These are phyloP conservation scores for Choanephora cucurbitarum DNA, from an alignment of 371 early-diverging fungal species.

Conservation along the genomic window DNA sequence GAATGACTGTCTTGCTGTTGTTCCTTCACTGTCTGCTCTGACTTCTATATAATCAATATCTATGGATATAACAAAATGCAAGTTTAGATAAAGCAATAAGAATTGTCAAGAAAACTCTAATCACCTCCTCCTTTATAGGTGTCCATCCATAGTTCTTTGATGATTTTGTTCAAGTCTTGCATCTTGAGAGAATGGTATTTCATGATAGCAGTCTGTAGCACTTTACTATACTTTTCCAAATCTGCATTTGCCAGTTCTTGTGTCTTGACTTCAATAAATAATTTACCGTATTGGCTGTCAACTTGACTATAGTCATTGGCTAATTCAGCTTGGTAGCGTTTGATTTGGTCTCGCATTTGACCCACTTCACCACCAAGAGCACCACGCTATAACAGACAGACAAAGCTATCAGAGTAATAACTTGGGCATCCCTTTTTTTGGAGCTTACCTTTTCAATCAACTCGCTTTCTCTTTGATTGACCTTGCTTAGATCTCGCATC, in stretches of 20 bases:
- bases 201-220: slow-evolving; percentile 93
- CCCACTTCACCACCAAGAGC: slow-evolving; percentile 82
- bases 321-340: slow-evolving; percentile 64
- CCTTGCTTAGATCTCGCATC: slow-evolving; percentile 32
- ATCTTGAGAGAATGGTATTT: slow-evolving; percentile 96
- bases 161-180: slow-evolving; percentile 97
- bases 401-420: no score
- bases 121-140: slow-evolving; percentile 97
- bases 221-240: slow-evolving; percentile 84
- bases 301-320: slow-evolving; percentile 77
- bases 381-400: no score
- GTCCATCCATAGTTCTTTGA: slow-evolving; percentile 96
- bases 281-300: slow-evolving; percentile 65
- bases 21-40: slow-evolving; percentile 81
- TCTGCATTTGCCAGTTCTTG: slow-evolving; percentile 80
- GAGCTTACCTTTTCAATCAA: slow-evolving; percentile 57
- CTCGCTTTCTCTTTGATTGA: slow-evolving; percentile 48
- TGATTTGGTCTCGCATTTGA: slow-evolving; percentile 78
- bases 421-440: background rate
- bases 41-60: slow-evolving; percentile 98
- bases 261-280: slow-evolving; percentile 73
- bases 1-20: slow-evolving; percentile 69
- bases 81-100: slow-evolving; percentile 1
- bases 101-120: background rate
- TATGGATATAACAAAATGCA: slow-evolving; percentile 18